These are phyloP conservation scores for Paspalum vaginatum DNA, from an alignment of 176 grass and related monocot genomes.

Conservation along the genomic window DNA sequence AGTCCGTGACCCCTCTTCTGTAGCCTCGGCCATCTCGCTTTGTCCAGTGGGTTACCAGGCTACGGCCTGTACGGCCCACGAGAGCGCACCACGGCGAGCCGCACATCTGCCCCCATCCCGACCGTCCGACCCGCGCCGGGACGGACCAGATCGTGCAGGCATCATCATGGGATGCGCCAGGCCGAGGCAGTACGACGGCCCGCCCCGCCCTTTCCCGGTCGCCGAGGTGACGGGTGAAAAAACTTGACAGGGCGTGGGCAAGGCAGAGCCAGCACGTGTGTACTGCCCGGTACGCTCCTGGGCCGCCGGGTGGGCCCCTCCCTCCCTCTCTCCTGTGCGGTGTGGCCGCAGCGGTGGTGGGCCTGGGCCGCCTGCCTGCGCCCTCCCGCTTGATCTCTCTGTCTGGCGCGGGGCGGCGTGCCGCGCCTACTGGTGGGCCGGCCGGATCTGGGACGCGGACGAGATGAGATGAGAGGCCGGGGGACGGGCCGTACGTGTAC, in stretches of 20 bases:
- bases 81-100: too few relatives aligned
- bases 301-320: neutral
- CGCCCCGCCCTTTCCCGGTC: neutral
- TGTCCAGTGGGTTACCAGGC: neutral
- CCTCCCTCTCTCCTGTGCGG: neutral
- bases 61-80: conserved; percentile 49
- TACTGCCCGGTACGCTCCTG: neutral
- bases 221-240: neutral
- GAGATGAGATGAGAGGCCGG: too few relatives aligned
- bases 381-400: neutral
- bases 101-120: neutral
- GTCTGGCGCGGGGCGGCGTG: neutral
- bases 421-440: neutral
- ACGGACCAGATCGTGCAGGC: conserved; percentile 23
- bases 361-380: conserved; percentile 1
- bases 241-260: neutral
- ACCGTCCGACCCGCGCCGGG: neutral
- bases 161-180: neutral
- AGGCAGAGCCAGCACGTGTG: neutral
- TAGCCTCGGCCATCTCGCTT: neutral
- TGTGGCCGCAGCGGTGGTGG: neutral
- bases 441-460: too few relatives aligned
- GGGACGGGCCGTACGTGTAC: too few relatives aligned
- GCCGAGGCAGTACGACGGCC: neutral
- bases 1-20: conserved; percentile 38